Percentiles rank a stretch among this genome's conserved stretches.
Conservation (phyloP, 2,329 filamentous ascomycete genomes). For the Chaetomium sp. region DNA sequence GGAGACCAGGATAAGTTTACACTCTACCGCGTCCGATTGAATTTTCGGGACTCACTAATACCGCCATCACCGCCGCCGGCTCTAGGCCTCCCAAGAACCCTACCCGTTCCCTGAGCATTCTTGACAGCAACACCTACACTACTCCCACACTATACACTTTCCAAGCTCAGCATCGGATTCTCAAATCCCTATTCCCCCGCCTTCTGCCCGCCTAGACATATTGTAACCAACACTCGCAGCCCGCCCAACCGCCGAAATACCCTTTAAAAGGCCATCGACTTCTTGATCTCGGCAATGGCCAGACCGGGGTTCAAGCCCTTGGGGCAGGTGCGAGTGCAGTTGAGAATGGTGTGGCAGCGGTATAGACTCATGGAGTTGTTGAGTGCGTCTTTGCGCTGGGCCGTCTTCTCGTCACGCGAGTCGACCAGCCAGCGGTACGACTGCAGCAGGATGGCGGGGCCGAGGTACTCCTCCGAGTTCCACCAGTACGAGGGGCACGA, state of each 20-base stretch:
- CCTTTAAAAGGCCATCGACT: constrained; percentile 68
- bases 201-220: no score
- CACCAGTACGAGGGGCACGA: constrained; percentile 99
- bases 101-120: background rate
- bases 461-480: constrained; percentile 98
- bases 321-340: constrained; percentile 95
- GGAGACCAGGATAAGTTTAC: constrained; percentile 27
- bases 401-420: constrained; percentile 84
- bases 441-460: constrained; percentile 91
- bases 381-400: constrained; percentile 79
- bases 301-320: constrained; percentile 96
- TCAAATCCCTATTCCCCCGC: no score
- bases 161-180: no score
- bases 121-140: background rate
- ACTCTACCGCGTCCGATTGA: constrained; percentile 16
- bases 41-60: constrained; percentile 1
- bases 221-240: no score
- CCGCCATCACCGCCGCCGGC: background rate
- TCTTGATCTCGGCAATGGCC: constrained; percentile 98
- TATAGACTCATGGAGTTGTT: constrained; percentile 99
- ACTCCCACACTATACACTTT: background rate
- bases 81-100: constrained; percentile 9
- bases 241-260: background rate
- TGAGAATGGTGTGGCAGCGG: constrained; percentile 98
- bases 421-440: constrained; percentile 97